Percentiles rank a stretch among this genome's conserved stretches.
phyloP scores from a whole-genome alignment of 139 green algal genomes.

The Chlamydomonas incerta region DNA sequence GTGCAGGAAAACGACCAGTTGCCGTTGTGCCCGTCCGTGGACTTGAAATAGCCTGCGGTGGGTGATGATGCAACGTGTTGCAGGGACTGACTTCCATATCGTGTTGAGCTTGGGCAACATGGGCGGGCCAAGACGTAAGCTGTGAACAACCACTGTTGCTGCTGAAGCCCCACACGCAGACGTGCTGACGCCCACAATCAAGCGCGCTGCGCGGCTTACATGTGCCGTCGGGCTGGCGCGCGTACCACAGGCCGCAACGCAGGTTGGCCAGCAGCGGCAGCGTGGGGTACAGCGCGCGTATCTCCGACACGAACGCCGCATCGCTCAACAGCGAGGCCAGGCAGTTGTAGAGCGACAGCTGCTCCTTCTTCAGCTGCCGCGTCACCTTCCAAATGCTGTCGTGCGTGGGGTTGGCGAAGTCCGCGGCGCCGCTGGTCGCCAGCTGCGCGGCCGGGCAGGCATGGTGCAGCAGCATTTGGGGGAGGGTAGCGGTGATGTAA shows the following conservation, averaged over 20 bases:
- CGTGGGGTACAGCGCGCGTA: slow-evolving; percentile 54
- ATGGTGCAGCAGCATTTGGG: too few relatives aligned
- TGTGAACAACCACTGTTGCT: too few relatives aligned
- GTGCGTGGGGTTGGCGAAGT: background rate
- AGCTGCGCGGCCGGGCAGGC: too few relatives aligned
- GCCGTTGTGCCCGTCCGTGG: slow-evolving; percentile 91
- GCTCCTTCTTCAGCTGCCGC: slow-evolving; percentile 54
- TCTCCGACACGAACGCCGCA: slow-evolving; percentile 79
- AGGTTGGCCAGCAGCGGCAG: slow-evolving; percentile 91
- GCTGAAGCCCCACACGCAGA: too few relatives aligned
- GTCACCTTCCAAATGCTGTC: slow-evolving; percentile 38
- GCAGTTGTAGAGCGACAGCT: slow-evolving; percentile 84
- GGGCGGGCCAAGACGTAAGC: too few relatives aligned
- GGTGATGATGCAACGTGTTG: too few relatives aligned
- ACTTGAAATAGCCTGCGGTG: slow-evolving; percentile 90
- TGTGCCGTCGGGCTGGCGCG: slow-evolving; percentile 32
- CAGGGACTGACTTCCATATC: too few relatives aligned
- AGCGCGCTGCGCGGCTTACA: slow-evolving; percentile 54
- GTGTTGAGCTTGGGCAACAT: too few relatives aligned
- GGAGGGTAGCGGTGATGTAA: too few relatives aligned
- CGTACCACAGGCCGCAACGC: slow-evolving; percentile 92
- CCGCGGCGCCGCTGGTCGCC: background rate
- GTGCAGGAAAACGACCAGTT: slow-evolving; percentile 90
- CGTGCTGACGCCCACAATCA: too few relatives aligned
- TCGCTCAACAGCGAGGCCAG: slow-evolving; percentile 80